These are phyloP conservation scores for Yarrowia galli DNA, from an alignment of 1,139 yeast species.

Conservation along the genomic window DNA sequence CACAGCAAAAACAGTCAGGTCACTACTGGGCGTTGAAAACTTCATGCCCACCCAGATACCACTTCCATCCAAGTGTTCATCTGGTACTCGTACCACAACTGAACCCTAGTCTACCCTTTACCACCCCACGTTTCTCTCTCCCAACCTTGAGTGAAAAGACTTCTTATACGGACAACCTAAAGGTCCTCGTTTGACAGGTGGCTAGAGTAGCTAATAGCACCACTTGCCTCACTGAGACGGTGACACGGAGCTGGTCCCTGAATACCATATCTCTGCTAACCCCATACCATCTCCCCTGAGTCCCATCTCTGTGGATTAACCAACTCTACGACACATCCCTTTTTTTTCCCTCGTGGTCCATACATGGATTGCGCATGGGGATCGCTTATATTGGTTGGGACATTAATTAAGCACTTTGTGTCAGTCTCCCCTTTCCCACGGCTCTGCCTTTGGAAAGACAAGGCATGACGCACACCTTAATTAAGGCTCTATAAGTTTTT, in stretches of 20 bases:
- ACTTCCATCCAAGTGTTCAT: too few species aligned
- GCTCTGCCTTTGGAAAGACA: conserved; percentile 6
- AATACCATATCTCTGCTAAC: too few species aligned
- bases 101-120: neutral
- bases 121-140: neutral
- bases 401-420: neutral
- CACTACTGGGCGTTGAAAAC: too few species aligned
- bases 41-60: too few species aligned
- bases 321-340: neutral
- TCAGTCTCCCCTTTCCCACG: neutral
- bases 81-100: too few species aligned
- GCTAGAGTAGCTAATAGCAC: neutral
- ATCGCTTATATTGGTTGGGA: conserved; percentile 11
- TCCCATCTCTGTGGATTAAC: neutral
- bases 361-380: conserved; percentile 13
- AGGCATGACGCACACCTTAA: conserved; percentile 12
- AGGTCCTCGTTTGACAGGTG: too few species aligned
- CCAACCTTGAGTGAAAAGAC: conserved; percentile 11
- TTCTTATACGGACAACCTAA: neutral
- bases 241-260: too few species aligned
- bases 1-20: too few species aligned
- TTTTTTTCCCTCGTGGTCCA: neutral
- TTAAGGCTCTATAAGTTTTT: conserved; percentile 4
- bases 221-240: neutral
- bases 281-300: neutral